phyloP scores from a whole-genome alignment of 2,329 filamentous ascomycete species.

The Dryadomyces sulphureus region DNA sequence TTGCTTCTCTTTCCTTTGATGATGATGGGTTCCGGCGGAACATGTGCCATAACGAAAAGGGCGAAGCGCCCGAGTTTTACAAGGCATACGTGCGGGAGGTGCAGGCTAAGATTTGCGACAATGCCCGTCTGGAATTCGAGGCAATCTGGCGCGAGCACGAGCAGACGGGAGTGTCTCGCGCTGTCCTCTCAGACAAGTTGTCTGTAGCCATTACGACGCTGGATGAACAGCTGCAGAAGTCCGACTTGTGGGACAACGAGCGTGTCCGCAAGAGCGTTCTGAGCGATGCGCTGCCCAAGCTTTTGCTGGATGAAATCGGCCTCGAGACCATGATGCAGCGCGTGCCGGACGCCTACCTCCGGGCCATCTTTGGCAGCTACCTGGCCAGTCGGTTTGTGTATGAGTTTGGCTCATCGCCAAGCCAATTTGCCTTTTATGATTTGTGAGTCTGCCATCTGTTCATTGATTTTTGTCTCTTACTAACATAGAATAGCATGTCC shows the following conservation, averaged over 20 bases:
- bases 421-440: constrained; percentile 96
- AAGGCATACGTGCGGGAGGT: constrained; percentile 83
- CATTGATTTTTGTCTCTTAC: neutral
- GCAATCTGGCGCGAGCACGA: constrained; percentile 95
- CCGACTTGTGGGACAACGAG: constrained; percentile 77
- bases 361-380: constrained; percentile 92
- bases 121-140: constrained; percentile 89
- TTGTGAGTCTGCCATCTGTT: constrained; percentile 50
- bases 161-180: constrained; percentile 62
- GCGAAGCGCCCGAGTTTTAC: constrained; percentile 79
- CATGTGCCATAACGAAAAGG: constrained; percentile 72
- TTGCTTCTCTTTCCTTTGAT: constrained; percentile 88
- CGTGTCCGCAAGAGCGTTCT: constrained; percentile 66
- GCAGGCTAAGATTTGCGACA: constrained; percentile 79
- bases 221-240: constrained; percentile 90
- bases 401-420: constrained; percentile 80
- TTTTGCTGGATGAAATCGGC: constrained; percentile 79
- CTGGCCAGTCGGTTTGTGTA: constrained; percentile 94
- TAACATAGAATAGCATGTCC: constrained; percentile 40
- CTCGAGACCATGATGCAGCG: constrained; percentile 74
- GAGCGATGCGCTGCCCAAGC: constrained; percentile 67
- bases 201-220: constrained; percentile 89
- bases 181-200: constrained; percentile 80
- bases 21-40: constrained; percentile 76
- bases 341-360: constrained; percentile 82